Conservation (phyloP, 176 grass and related monocot species). For the Ananas comosus region DNA sequence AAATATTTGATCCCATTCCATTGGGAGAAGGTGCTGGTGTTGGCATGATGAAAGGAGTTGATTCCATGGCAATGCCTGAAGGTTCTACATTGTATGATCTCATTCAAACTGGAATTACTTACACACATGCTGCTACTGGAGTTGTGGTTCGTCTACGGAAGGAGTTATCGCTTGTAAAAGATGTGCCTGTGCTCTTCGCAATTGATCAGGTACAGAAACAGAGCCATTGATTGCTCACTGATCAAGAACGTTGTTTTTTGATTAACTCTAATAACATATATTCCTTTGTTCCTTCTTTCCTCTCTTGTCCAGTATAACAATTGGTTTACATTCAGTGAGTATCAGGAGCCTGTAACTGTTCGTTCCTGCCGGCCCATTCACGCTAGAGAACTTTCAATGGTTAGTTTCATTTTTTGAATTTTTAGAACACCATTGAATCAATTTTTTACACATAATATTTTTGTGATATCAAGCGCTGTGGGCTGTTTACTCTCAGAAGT, state of each 20-base stretch:
- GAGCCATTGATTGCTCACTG: background rate
- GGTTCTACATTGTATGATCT: constrained; percentile 87
- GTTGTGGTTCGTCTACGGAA: constrained; percentile 67
- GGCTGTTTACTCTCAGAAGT: background rate
- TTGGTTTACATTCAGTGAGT: constrained; percentile 98
- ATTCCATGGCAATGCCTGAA: constrained; percentile 92
- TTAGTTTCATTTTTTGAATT: constrained; percentile 31
- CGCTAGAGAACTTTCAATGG: constrained; percentile 76
- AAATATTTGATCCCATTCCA: constrained; percentile 75
- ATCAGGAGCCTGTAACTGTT: constrained; percentile 69
- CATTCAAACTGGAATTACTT: constrained; percentile 93
- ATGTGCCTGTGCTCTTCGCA: constrained; percentile 79
- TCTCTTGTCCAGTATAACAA: constrained; percentile 76
- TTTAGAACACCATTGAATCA: constrained; percentile 10
- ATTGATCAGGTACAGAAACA: constrained; percentile 69
- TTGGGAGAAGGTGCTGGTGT: constrained; percentile 90
- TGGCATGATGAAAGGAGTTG: constrained; percentile 73
- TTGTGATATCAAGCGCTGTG: background rate
- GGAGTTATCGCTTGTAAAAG: constrained; percentile 80
- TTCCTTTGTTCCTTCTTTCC: background rate
- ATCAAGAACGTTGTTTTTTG: background rate
- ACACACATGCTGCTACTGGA: constrained; percentile 67
- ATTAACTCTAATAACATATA: background rate
- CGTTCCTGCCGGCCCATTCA: constrained; percentile 69
- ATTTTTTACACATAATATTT: background rate